Percentiles rank a stretch among this genome's conserved stretches.
phyloP scores from a whole-genome alignment of 192 early-diverging fungal species.

The Phycomyces nitens region DNA sequence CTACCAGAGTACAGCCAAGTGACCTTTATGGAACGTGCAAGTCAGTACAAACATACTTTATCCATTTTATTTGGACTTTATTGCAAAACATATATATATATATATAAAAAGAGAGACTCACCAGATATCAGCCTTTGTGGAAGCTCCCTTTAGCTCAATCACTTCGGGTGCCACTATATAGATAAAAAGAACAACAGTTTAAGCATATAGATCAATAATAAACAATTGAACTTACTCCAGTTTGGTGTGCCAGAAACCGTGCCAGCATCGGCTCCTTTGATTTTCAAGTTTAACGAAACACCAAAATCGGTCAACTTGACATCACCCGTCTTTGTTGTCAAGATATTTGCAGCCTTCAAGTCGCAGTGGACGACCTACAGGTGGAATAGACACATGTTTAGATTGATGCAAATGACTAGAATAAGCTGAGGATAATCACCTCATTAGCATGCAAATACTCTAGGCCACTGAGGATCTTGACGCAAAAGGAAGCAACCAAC shows the following conservation, averaged over 20 bases:
- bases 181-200: constrained; percentile 10
- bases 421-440: constrained; percentile 22
- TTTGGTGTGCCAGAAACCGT: constrained; percentile 80
- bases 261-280: constrained; percentile 60
- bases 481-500: constrained; percentile 78
- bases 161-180: constrained; percentile 77
- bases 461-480: constrained; percentile 87
- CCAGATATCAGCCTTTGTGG: constrained; percentile 91
- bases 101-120: constrained; percentile 15
- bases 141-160: constrained; percentile 88
- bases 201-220: background rate
- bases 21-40: constrained; percentile 45
- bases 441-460: constrained; percentile 85
- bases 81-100: background rate
- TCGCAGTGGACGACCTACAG: constrained; percentile 85
- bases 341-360: constrained; percentile 93
- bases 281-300: constrained; percentile 84
- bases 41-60: too few species aligned
- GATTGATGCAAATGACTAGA: too few species aligned
- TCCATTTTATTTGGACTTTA: background rate
- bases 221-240: constrained; percentile 56
- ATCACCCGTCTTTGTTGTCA: constrained; percentile 93
- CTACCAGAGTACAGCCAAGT: constrained; percentile 91
- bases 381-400: background rate
- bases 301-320: constrained; percentile 97